Percentiles rank a stretch among this genome's conserved stretches.
Evolutionary conservation across 805 yeast species (phyloP).

Genomic region (Metschnikowia peoriensis): DNA sequence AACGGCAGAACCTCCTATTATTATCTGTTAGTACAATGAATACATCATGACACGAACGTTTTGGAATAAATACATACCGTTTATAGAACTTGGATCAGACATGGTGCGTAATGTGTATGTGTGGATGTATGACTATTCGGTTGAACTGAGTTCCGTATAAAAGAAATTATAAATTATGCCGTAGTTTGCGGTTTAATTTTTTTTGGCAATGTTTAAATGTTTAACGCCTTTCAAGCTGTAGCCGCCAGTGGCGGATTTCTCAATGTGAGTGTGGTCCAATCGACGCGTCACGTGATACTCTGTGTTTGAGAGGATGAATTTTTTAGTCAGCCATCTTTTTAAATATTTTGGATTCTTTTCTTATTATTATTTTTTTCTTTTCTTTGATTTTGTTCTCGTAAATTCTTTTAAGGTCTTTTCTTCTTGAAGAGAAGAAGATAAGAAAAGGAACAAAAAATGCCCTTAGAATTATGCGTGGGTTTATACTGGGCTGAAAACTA

Average conservation of each 20-base stretch:
- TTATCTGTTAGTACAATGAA: constrained; percentile 11
- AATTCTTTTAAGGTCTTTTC: no score
- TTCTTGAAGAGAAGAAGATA: no score
- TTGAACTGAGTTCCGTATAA: background rate
- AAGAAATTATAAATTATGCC: background rate
- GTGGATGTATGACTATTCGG: background rate
- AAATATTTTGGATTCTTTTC: no score
- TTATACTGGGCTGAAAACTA: no score
- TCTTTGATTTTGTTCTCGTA: no score
- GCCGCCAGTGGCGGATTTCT: constrained; percentile 4
- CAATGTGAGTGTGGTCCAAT: background rate
- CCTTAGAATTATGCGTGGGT: no score
- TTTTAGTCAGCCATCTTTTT: no score
- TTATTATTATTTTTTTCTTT: no score
- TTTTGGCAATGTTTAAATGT: background rate
- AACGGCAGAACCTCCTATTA: constrained; percentile 88
- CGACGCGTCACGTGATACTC: background rate
- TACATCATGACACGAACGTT: background rate
- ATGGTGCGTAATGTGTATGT: constrained; percentile 19
- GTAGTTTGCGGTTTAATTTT: no score
- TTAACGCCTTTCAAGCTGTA: background rate
- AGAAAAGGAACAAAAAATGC: no score
- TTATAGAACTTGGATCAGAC: constrained; percentile 79
- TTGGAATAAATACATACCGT: constrained; percentile 47
- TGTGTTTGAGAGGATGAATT: no score